phyloP scores from a whole-genome alignment of 768 basidiomycete species.

The Suillus discolor region DNA sequence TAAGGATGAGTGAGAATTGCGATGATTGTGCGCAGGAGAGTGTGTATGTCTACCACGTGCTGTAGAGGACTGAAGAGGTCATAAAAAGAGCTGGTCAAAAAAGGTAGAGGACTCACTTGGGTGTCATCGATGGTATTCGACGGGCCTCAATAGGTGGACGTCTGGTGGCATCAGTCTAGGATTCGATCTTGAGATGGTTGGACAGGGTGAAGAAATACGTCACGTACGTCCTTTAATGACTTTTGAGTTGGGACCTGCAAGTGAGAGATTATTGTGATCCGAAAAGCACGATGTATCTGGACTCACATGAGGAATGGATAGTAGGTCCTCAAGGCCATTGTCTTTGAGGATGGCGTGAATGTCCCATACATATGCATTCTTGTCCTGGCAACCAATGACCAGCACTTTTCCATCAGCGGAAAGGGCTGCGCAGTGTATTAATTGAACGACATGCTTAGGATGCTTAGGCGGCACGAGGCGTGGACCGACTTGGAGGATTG shows the following conservation, averaged over 20 bases:
- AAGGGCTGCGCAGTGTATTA: background rate
- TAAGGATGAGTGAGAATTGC: fast-evolving
- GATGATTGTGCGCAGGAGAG: background rate
- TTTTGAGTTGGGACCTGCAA: background rate
- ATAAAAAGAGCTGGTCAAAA: background rate
- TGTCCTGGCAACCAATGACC: background rate
- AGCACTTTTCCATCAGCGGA: background rate
- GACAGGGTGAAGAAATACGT: background rate
- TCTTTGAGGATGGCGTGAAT: background rate
- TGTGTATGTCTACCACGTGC: background rate
- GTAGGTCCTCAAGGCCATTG: background rate
- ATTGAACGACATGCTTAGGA: too few species aligned
- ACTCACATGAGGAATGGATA: background rate
- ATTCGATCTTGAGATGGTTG: background rate
- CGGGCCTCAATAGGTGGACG: background rate
- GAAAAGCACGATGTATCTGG: fast-evolving
- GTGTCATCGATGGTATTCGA: background rate
- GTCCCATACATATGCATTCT: background rate
- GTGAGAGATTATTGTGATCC: background rate
- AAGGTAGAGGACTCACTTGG: background rate
- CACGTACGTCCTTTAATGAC: background rate
- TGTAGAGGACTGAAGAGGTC: background rate
- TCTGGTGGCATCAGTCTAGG: background rate
- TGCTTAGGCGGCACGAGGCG: too few species aligned
- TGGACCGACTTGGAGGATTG: background rate